These are phyloP conservation scores for Prunella vulgaris DNA, from an alignment of 257 asterid species.

Conservation along the genomic window DNA sequence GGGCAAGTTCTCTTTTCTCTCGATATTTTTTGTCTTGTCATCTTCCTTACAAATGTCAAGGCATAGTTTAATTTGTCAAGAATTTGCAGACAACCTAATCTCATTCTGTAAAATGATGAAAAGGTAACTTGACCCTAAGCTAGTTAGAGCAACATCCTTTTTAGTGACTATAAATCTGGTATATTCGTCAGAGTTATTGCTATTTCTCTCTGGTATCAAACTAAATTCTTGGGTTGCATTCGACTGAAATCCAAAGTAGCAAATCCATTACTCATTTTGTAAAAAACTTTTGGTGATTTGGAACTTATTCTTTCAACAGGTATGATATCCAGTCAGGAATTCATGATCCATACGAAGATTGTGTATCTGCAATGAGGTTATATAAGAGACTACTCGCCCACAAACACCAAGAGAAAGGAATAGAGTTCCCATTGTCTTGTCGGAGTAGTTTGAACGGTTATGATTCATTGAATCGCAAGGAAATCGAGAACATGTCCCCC, in stretches of 20 bases:
- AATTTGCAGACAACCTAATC: neutral
- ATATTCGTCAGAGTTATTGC: neutral
- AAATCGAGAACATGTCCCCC: conserved; percentile 37
- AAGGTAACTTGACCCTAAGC: neutral
- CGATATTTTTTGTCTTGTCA: neutral
- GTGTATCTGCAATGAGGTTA: conserved; percentile 46
- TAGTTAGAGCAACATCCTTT: neutral
- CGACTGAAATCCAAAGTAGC: neutral
- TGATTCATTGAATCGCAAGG: conserved; percentile 25
- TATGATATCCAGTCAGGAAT: conserved; percentile 41
- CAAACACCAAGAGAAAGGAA: conserved; percentile 30
- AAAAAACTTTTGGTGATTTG: neutral
- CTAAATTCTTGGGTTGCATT: neutral
- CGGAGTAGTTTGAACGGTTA: conserved; percentile 1
- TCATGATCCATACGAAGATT: conserved; percentile 51
- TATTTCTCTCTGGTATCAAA: neutral
- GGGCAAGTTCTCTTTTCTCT: conserved; percentile 37
- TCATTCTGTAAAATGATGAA: neutral
- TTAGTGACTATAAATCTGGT: neutral
- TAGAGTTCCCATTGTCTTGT: conserved; percentile 3
- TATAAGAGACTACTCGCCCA: conserved; percentile 43
- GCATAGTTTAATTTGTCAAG: neutral
- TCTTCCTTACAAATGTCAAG: neutral
- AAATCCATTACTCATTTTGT: neutral
- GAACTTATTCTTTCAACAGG: conserved; percentile 20